Evolutionary conservation across 345 rosid genomes (phyloP), one percentile per base, ranked within the genome.

Genomic region (Salix caprea): DNA sequence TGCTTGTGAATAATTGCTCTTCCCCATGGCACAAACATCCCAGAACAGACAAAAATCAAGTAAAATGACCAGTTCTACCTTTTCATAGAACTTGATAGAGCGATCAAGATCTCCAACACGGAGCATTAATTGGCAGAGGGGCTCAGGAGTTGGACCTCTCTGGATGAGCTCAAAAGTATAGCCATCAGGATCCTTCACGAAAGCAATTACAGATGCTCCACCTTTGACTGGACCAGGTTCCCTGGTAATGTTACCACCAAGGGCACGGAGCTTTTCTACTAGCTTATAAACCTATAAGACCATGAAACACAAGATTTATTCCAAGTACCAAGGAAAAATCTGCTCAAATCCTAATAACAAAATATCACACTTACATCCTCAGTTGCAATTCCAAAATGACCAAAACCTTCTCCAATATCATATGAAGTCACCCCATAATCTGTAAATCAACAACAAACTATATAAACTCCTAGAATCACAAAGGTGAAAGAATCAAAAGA

Each of bases 161-260:
- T 96, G 96, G 76, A 96, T 93, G 50, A 95, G 83, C 89, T 95
- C 94, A 79, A 95, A 95, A 56, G 70, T 18, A 71, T 91, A 95
- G 54, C 98, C 98, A 87, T 95, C 98, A n/a, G 96, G 99, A 85
- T 95, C 99, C 91, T 95, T 96, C 52, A 93, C 94, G 80, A 93
- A 91, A 23, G 98, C 97, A 84, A 91, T 90, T 30, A 88, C 84
- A 80, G 88, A 54, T 5, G 23, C 10, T 76, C 98, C 97, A 77
- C 98, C 97, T 89, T 96, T 90, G 62, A 96, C 98, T 0, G 97
- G 96, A 79, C 97, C 99, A 56, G 96, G 97, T 73, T 96, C 98
- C 84, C 98, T 85, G 15, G 92, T 89, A 70, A 96, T 83, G 40
- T 50, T 81, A 11, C 98, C 98, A 72, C 96, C 99, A 78, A 88